Evolutionary conservation across 257 asterid species (phyloP), one percentile per base, ranked within the genome.

Genomic region (Craterostigma plantagineum): DNA sequence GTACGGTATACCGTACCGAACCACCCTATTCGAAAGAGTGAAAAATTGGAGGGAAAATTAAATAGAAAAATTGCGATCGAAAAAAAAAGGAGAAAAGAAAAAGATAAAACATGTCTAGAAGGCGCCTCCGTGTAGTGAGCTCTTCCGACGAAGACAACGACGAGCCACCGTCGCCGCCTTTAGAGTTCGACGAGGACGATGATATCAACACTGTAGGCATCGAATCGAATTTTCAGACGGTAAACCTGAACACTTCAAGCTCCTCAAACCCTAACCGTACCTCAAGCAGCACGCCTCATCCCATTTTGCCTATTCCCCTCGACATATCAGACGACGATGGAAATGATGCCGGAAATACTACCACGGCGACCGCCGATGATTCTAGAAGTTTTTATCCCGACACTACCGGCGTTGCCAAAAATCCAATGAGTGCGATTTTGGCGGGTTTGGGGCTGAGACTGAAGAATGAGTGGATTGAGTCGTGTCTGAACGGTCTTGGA

Each of bases 131-230:
- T 7, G 40, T 72, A 9, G 69, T 75, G 44, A 62, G 61, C 57
- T 75, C 79, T 46, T 74, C 92, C 55, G 71, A 65, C 56, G 92
- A 75, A 54, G 92, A 76, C 7, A 83, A 68, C 27, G 78, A 63
- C 0, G 70, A 47, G 7, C 43, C 9, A 9, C 58, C 61, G 1
- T 66, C 42, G 12, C 71, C 54, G 7, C 63, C 46, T 3, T 30
- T 17, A 7, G 51, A 53, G 18, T 23, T 23, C 6, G 30, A 23
- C 30, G 23, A 44, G 17, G 44, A 48, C 0, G 82, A 66, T 57
- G 73, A 67, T 1, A 50, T 52, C 4, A 68, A 65, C 3, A 63
- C 45, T 34, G 49, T 58, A 42, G 71, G 63, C 11, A 58, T 75
- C 18, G 84, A 62, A 4, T 55, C 67, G 42, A 67, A 71, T 35